Evolutionary conservation across 2,329 filamentous ascomycete species (phyloP).

Genomic region (Metarhizium sp.): DNA sequence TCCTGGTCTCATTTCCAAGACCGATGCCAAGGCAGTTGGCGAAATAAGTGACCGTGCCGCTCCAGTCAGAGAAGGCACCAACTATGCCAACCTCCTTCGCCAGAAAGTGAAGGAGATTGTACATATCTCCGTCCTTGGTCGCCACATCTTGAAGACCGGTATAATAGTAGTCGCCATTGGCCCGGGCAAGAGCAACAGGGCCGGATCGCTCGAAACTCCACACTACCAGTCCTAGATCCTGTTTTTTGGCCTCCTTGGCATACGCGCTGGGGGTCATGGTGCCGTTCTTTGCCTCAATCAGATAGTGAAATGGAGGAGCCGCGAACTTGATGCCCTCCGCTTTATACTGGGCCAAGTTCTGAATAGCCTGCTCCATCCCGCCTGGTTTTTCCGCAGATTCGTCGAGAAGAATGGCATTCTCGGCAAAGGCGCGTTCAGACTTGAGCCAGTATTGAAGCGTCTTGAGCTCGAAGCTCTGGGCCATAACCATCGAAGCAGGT

Average conservation of each 20-base stretch:
- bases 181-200: conserved; percentile 40
- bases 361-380: conserved; percentile 43
- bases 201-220: conserved; percentile 62
- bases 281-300: conserved; percentile 42
- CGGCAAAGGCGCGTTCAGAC: conserved; percentile 48
- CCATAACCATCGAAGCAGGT: conserved; percentile 43
- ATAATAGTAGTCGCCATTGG: conserved; percentile 45
- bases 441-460: conserved; percentile 60
- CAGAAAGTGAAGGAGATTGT: conserved; percentile 55
- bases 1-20: not conserved
- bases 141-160: conserved; percentile 43
- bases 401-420: conserved; percentile 57
- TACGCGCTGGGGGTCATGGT: conserved; percentile 56
- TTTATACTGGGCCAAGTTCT: conserved; percentile 45
- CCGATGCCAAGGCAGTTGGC: conserved; percentile 54
- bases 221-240: conserved; percentile 55
- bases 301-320: conserved; percentile 52
- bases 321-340: conserved; percentile 51
- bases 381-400: conserved; percentile 45
- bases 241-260: conserved; percentile 47
- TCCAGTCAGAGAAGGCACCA: conserved; percentile 61
- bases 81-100: conserved; percentile 49
- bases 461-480: conserved; percentile 56
- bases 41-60: conserved; percentile 59
- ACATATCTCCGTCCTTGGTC: conserved; percentile 57